These are phyloP conservation scores for Trematosphaeria pertusa DNA, from an alignment of 2,329 filamentous ascomycete species.

Conservation along the genomic window DNA sequence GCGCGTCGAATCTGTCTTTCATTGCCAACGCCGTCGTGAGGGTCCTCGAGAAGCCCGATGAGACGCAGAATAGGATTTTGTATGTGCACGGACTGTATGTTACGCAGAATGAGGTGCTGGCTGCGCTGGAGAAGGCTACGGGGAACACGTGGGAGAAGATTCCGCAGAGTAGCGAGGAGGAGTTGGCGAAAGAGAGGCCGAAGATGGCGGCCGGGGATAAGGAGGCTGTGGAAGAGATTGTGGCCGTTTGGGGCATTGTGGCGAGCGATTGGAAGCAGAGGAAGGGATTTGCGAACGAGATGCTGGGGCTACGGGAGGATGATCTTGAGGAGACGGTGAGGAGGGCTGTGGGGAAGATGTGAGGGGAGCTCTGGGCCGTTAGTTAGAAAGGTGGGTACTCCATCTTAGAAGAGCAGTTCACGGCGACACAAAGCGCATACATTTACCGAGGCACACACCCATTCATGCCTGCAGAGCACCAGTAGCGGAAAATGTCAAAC, in stretches of 20 bases:
- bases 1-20: slow-evolving; percentile 59
- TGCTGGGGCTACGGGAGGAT: slow-evolving; percentile 42
- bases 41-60: slow-evolving; percentile 53
- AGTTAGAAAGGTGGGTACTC: no score
- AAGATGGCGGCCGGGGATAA: slow-evolving; percentile 43
- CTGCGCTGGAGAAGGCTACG: slow-evolving; percentile 61
- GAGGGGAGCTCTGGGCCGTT: no score
- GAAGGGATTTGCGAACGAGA: slow-evolving; percentile 39
- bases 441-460: no score
- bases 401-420: no score
- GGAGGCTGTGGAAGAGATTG: slow-evolving; percentile 41
- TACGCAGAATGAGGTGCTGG: slow-evolving; percentile 66
- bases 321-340: slow-evolving; percentile 38
- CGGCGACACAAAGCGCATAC: no score
- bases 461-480: no score
- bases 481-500: no score
- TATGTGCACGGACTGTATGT: slow-evolving; percentile 65
- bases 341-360: slow-evolving; percentile 21
- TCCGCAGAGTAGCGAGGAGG: slow-evolving; percentile 44
- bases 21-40: slow-evolving; percentile 62
- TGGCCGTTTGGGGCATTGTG: slow-evolving; percentile 44
- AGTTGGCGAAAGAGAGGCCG: slow-evolving; percentile 30
- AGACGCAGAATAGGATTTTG: slow-evolving; percentile 65
- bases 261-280: slow-evolving; percentile 42
- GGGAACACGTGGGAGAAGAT: slow-evolving; percentile 59